These are phyloP conservation scores for Chaetomium strumarium DNA, from an alignment of 2,329 filamentous ascomycete genomes.

Conservation along the genomic window DNA sequence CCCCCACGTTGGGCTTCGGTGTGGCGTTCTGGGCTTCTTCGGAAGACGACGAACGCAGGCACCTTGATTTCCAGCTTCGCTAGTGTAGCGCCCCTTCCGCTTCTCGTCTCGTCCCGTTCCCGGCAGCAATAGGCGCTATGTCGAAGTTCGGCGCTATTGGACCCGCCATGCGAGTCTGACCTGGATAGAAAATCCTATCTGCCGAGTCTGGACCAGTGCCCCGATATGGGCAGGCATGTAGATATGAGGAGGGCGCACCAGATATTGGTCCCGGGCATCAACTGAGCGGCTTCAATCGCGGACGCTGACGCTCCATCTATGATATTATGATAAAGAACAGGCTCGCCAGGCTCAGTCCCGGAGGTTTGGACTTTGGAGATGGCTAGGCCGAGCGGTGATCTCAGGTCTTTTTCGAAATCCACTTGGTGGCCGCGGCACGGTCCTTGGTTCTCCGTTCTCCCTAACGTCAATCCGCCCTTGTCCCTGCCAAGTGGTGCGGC, in stretches of 20 bases:
- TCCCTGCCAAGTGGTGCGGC: slow-evolving; percentile 16
- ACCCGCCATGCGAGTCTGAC: background rate
- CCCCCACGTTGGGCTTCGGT: background rate
- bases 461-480: background rate
- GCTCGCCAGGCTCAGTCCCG: background rate
- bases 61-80: background rate
- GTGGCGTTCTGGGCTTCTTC: slow-evolving; percentile 2
- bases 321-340: background rate
- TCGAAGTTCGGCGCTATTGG: slow-evolving; percentile 12
- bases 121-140: slow-evolving; percentile 13
- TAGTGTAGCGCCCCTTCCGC: slow-evolving; percentile 2
- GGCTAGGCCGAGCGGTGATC: slow-evolving; percentile 2
- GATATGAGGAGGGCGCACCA: too few relatives aligned
- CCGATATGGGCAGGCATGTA: background rate
- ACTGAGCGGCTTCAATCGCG: background rate
- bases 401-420: background rate
- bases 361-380: slow-evolving; percentile 2
- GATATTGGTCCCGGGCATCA: slow-evolving; percentile 2
- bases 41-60: background rate
- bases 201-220: background rate
- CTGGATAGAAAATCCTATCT: background rate
- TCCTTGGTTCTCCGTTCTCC: background rate
- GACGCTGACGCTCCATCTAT: background rate
- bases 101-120: background rate
- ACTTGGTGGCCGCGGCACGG: slow-evolving; percentile 2